These are phyloP conservation scores for Colletotrichum sp. DNA, from an alignment of 2,329 filamentous ascomycete genomes.

Conservation along the genomic window DNA sequence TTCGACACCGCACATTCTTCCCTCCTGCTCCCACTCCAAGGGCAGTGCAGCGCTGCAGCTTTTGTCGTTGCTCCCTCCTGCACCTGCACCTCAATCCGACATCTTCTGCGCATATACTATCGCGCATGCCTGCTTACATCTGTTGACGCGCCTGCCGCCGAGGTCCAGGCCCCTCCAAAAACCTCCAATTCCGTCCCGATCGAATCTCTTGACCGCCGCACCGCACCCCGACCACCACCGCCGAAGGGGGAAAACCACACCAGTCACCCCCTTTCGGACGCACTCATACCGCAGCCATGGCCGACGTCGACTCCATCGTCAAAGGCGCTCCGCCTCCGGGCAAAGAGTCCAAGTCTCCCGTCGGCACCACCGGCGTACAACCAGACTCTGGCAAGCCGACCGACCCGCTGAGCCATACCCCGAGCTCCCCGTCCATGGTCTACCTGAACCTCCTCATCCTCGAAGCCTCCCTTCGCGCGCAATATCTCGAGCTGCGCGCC, in stretches of 20 bases:
- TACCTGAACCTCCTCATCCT: slow-evolving; percentile 98
- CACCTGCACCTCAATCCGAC: neutral
- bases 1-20: neutral
- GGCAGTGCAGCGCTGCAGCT: neutral
- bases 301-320: slow-evolving; percentile 84
- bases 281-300: slow-evolving; percentile 47
- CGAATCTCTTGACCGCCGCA: neutral
- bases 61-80: neutral
- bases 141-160: slow-evolving; percentile 13
- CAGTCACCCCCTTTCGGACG: neutral
- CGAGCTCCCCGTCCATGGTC: slow-evolving; percentile 93
- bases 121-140: slow-evolving; percentile 9
- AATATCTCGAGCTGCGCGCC: slow-evolving; percentile 89
- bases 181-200: neutral
- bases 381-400: slow-evolving; percentile 50
- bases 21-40: neutral
- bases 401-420: slow-evolving; percentile 81
- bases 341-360: slow-evolving; percentile 42
- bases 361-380: slow-evolving; percentile 46
- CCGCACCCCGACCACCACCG: neutral
- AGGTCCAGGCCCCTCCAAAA: slow-evolving; percentile 10
- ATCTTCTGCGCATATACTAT: neutral
- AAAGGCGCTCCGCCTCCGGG: slow-evolving; percentile 81
- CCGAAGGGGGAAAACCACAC: neutral
- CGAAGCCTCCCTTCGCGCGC: slow-evolving; percentile 89